Evolutionary conservation across 1,284 basidiomycete species (phyloP).

Genomic region (Ceratobasidium sp.): DNA sequence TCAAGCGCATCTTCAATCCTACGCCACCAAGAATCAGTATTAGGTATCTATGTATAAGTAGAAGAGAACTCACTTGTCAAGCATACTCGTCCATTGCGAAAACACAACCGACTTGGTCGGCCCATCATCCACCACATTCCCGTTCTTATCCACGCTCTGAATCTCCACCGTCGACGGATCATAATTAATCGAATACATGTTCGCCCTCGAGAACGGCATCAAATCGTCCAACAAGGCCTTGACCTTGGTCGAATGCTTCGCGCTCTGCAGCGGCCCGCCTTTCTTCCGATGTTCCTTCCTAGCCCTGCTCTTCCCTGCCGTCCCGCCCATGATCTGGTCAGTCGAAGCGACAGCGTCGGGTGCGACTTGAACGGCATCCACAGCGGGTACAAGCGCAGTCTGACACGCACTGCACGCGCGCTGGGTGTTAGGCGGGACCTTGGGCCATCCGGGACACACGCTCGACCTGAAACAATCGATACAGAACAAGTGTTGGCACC

Average conservation of each 20-base stretch:
- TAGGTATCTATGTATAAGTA: not conserved
- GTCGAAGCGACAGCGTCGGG: conserved; percentile 59
- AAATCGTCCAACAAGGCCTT: conserved; percentile 82
- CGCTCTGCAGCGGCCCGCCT: conserved; percentile 68
- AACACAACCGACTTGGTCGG: conserved; percentile 91
- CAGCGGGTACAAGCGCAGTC: conserved; percentile 66
- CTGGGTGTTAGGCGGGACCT: conserved; percentile 68
- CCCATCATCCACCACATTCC: conserved; percentile 76
- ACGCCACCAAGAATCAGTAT: conserved; percentile 6
- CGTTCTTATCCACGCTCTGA: conserved; percentile 79
- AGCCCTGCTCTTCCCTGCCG: conserved; percentile 47
- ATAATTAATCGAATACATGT: conserved; percentile 88
- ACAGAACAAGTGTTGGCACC: conserved; percentile 95
- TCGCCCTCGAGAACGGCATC: conserved; percentile 78
- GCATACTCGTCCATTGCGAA: conserved; percentile 97
- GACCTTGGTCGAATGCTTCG: conserved; percentile 88
- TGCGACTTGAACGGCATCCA: conserved; percentile 83
- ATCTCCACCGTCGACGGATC: conserved; percentile 77
- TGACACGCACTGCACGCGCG: conserved; percentile 84
- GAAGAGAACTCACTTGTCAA: conserved; percentile 79
- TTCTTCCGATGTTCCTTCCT: conserved; percentile 78
- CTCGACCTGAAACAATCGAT: conserved; percentile 81
- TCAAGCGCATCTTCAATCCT: conserved; percentile 92
- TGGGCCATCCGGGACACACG: conserved; percentile 84
- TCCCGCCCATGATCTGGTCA: conserved; percentile 62